Evolutionary conservation across 495 filamentous ascomycete species (phyloP), one percentile per base, ranked within the genome.

Genomic region (Aspergillus cavernicola): DNA sequence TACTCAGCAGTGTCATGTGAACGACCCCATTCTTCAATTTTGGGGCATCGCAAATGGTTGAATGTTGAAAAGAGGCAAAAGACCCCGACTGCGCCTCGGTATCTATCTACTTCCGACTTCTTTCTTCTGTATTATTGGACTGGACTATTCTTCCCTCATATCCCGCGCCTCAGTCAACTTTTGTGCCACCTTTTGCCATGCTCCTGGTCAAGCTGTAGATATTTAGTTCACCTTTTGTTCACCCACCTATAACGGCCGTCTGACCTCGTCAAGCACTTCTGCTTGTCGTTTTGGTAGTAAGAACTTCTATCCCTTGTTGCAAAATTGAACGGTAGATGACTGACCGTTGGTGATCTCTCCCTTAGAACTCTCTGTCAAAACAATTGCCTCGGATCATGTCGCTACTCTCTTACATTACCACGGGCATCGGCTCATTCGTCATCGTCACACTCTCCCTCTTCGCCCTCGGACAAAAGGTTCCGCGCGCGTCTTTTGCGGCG

Each of bases 401-500:
- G 18, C 51, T 76, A 50, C 50, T 69, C 53, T 73, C 72, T 43
- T 74, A 72, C 50, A 60, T 84, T 46, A 58, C 65, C 56, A 76
- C 80, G 63, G 77, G 80, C 66, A 55, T 81, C 50, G 74, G 65
- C 63, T 78, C 74, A 22, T 86, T 81, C 61, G 62, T 77, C 52
- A 71, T 72, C 56, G 61, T 85, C 37, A 81, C 76, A 13, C 20
- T 82, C 33, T 75, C 76, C 16, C 78, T 86, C 44, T 85, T 85
- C 63, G 77, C 77, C 57, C 64, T 84, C 53, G 79, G 78, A 36
- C 53, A 73, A 37, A 71, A 80, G 49, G 62, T 84, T 12, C 80
- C 75, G 38, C 71, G 70, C 47, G 80, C 80, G 19, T 79, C 77
- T 54, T 96, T 90, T 70, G 76, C 79, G 53, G 89, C 85, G 50